Evolutionary conservation across 2,329 filamentous ascomycete species (phyloP).

Genomic region (Neodidymelliopsis sp.): DNA sequence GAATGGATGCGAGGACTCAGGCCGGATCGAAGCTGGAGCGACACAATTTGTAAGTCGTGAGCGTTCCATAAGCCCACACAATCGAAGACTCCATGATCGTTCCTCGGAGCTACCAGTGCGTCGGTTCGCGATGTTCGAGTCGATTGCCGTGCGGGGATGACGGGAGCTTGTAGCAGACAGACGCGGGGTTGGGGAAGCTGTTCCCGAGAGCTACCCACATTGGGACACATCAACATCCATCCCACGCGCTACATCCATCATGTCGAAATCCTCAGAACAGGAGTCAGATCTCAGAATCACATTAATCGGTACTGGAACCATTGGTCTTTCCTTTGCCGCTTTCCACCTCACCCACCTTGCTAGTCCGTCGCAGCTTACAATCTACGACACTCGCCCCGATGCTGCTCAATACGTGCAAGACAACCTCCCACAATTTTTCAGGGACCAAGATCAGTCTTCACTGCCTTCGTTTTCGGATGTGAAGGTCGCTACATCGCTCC

Average conservation of each 20-base stretch:
- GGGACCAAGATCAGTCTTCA: constrained; percentile 3
- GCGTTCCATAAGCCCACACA: not conserved
- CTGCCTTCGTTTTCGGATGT: constrained; percentile 43
- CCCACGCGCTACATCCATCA: constrained; percentile 7
- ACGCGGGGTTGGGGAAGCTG: constrained; percentile 29
- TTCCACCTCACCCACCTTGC: constrained; percentile 59
- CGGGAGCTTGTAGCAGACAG: constrained; percentile 16
- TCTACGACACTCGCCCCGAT: constrained; percentile 61
- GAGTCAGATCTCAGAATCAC: constrained; percentile 43
- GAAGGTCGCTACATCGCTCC: constrained; percentile 41
- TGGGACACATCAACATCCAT: constrained; percentile 7
- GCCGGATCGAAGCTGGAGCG: not conserved
- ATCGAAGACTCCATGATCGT: constrained; percentile 5
- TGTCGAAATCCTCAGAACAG: constrained; percentile 9
- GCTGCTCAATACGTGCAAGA: constrained; percentile 54
- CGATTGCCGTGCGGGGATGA: constrained; percentile 39
- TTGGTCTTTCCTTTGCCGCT: constrained; percentile 64
- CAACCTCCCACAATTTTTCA: constrained; percentile 55
- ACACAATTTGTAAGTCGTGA: not conserved
- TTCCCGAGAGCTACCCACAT: constrained; percentile 16
- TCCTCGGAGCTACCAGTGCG: constrained; percentile 27
- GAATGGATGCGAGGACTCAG: not conserved
- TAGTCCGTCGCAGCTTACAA: constrained; percentile 51
- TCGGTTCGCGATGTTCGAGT: constrained; percentile 40
- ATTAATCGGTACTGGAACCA: constrained; percentile 57